Conservation (phyloP, 257 asterid genomes). For the Salvia miltiorrhiza region DNA sequence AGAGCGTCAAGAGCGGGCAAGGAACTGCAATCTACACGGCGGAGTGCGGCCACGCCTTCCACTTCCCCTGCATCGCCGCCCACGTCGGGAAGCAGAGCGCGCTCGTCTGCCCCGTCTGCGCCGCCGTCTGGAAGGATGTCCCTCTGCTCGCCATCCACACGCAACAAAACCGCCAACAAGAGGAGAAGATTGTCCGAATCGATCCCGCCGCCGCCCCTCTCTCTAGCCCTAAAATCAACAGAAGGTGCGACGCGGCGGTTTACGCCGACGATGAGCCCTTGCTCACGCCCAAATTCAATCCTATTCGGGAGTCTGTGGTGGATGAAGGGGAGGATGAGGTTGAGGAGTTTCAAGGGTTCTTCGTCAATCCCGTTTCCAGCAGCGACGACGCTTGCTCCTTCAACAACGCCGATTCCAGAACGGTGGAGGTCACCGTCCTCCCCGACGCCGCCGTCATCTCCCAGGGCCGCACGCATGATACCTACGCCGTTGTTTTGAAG, state of each 20-base stretch:
- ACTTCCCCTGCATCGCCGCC: constrained; percentile 76
- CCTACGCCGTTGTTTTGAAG: constrained; percentile 65
- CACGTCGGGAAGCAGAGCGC: constrained; percentile 47
- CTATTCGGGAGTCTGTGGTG: constrained; percentile 26
- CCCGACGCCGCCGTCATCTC: constrained; percentile 81
- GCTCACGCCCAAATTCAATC: constrained; percentile 46
- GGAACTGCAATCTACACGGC: constrained; percentile 89
- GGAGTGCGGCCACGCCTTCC: constrained; percentile 84
- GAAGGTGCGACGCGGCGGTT: not conserved
- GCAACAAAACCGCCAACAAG: not conserved
- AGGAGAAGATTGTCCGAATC: constrained; percentile 9
- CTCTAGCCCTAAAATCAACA: constrained; percentile 22
- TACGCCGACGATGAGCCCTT: constrained; percentile 80
- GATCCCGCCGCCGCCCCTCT: constrained; percentile 21
- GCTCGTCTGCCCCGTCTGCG: constrained; percentile 77
- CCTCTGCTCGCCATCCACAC: constrained; percentile 64
- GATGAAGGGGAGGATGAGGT: constrained; percentile 30
- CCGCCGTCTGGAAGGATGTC: constrained; percentile 66
- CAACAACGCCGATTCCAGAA: constrained; percentile 23
- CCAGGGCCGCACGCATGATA: constrained; percentile 47
- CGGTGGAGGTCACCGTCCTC: constrained; percentile 46
- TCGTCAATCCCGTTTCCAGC: constrained; percentile 58
- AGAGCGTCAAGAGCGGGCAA: constrained; percentile 69
- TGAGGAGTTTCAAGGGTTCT: constrained; percentile 76
- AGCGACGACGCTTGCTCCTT: constrained; percentile 28